Base-by-base conservation (phyloP, 352 stramenopile species). In the Blastocystis sp. region DNA sequence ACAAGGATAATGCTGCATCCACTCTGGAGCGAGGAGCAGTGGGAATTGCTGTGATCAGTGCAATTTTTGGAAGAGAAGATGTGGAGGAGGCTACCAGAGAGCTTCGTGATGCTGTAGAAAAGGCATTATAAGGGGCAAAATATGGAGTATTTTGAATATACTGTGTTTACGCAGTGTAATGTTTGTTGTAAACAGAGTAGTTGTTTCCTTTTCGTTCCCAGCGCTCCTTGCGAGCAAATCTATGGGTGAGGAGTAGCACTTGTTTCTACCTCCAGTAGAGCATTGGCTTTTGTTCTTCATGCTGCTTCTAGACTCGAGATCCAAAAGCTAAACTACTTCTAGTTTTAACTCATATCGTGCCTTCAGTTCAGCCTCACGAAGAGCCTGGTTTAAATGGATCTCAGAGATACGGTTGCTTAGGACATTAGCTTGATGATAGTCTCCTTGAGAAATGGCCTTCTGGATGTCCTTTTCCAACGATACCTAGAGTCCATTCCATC, bases 21-120 rank as follows among this genome's bases (percentile, higher is more conserved):
- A 79, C 77, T 23, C 55, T 88, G 13, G n/a, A 76, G n/a, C 43
- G 23, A 29, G 77, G 77, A 61, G 77, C 56, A 23, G 75, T 87
- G 55, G 77, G 77, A 20, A 77, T 88, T 18, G 77, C 77, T 37
- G 77, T 88, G 15, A 88, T 88, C n/a, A 88, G 77, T 29, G 77
- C 77, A 4, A 88, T 88, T 63, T 88, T 88, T 34, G 59, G n/a
- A 55, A 59, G 53, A 34, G 23, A 37, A 13, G 53, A 88, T 55
- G 43, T 88, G 26, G 18, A 53, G 15, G 77, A 61, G 29, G 77
- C 77, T 37, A 41, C 77, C 9, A 37, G 26, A 15, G 77, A 88
- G 11, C 37, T 88, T n/a, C 62, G 62, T 23, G 53, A 18, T 8
- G 77, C 53, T 1, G 66, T 88, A 37, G 62, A 88, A 23, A 64